phyloP scores from a whole-genome alignment of 1,139 yeast species.

The Suhomyces maxii region DNA sequence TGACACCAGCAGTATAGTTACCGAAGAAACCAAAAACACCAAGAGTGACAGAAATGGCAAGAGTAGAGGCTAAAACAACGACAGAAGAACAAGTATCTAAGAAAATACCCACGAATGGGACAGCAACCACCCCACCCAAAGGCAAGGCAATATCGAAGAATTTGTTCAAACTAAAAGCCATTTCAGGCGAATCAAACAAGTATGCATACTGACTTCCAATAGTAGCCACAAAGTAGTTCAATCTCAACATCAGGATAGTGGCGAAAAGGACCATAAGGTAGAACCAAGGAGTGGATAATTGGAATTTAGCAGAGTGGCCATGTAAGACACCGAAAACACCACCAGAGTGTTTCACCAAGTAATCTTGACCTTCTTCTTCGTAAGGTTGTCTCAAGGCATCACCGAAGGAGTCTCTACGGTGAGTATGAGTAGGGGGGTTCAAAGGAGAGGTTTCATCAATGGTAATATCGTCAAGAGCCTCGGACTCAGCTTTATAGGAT shows the following conservation, averaged over 20 bases:
- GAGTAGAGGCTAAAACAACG: conserved; percentile 30
- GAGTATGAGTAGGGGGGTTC: conserved; percentile 7
- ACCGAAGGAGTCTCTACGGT: conserved; percentile 45
- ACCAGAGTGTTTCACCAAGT: conserved; percentile 35
- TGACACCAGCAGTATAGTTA: conserved; percentile 28
- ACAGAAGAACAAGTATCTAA: conserved; percentile 41
- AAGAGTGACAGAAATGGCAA: conserved; percentile 32
- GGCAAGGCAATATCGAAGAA: conserved; percentile 49
- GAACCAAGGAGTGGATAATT: conserved; percentile 46
- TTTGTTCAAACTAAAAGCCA: conserved; percentile 34
- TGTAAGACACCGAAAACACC: conserved; percentile 47
- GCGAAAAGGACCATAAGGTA: conserved; percentile 39
- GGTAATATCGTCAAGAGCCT: conserved; percentile 17
- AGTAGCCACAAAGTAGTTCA: conserved; percentile 50
- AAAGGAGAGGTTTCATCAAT: conserved; percentile 26
- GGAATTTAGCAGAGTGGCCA: conserved; percentile 43
- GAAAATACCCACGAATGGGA: conserved; percentile 44
- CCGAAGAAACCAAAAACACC: conserved; percentile 42
- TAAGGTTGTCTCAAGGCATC: conserved; percentile 49
- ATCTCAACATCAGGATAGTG: conserved; percentile 44
- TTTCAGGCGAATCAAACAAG: conserved; percentile 28
- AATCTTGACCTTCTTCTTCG: conserved; percentile 41
- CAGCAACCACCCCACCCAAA: conserved; percentile 43
- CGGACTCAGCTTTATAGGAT: conserved; percentile 40
- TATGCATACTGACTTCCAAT: conserved; percentile 46